Conservation (phyloP, 1,284 basidiomycete species). For the Schizophyllum amplum region DNA sequence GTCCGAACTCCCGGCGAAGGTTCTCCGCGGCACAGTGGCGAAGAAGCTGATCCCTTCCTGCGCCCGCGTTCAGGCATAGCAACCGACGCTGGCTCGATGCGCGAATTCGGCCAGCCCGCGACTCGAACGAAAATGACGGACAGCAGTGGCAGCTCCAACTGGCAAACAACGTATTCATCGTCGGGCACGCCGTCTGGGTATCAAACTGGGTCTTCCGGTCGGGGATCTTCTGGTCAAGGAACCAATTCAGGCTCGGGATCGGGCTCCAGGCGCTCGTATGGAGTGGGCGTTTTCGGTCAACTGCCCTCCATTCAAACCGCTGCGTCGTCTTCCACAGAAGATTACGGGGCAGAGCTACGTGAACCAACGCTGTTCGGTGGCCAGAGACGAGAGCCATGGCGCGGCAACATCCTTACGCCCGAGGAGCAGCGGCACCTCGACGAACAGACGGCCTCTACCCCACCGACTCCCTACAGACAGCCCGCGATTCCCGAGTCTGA, state of each 20-base stretch:
- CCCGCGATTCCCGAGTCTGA: slow-evolving; percentile 18
- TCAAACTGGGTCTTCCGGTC: slow-evolving; percentile 14
- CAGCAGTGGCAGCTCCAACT: not conserved
- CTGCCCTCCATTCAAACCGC: no score
- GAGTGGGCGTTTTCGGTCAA: no score
- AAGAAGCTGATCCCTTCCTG: slow-evolving; percentile 58
- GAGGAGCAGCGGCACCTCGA: slow-evolving; percentile 27
- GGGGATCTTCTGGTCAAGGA: not conserved
- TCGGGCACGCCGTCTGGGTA: slow-evolving; percentile 17
- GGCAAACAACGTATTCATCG: not conserved
- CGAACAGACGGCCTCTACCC: slow-evolving; percentile 25
- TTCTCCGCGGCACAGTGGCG: slow-evolving; percentile 56
- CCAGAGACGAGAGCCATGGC: not conserved
- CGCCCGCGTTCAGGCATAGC: slow-evolving; percentile 22
- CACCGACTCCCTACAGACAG: slow-evolving; percentile 16
- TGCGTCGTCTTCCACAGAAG: slow-evolving; percentile 18
- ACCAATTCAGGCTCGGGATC: not conserved
- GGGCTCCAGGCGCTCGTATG: no score
- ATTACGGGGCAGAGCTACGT: slow-evolving; percentile 30
- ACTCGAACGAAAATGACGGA: not conserved
- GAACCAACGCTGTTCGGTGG: slow-evolving; percentile 19
- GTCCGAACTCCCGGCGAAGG: slow-evolving; percentile 42
- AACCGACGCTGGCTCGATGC: slow-evolving; percentile 6
- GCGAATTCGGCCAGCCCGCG: not conserved
- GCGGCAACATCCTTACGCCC: slow-evolving; percentile 24